Evolutionary conservation across 2,329 filamentous ascomycete species (phyloP).

Genomic region (Fusarium temperatum): DNA sequence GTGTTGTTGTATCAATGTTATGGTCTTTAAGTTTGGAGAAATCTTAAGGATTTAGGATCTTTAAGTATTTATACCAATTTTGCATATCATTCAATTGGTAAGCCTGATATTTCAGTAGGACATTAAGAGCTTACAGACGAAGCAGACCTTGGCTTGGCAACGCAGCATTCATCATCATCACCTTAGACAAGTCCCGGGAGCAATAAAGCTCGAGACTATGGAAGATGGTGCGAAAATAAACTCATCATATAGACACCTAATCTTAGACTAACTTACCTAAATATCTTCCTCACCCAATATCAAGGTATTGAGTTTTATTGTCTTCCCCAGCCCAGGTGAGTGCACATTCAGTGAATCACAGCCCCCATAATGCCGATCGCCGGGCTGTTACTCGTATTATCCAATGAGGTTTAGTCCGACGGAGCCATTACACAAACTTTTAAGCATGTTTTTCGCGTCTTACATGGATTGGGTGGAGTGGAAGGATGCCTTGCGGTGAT

Average conservation of each 20-base stretch:
- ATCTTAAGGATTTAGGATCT: rapidly evolving
- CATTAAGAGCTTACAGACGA: neutral
- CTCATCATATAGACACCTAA: no score
- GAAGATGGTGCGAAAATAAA: no score
- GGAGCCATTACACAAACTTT: neutral
- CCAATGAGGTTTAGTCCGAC: neutral
- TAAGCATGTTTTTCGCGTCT: neutral
- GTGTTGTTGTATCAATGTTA: rapidly evolving
- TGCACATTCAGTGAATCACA: neutral
- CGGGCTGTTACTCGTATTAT: rapidly evolving
- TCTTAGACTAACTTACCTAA: no score
- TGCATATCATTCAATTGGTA: neutral
- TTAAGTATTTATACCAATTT: neutral
- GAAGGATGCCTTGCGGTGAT: neutral
- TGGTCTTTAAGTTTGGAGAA: neutral
- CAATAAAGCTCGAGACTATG: no score
- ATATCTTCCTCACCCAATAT: rapidly evolving
- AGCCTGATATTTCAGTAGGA: rapidly evolving
- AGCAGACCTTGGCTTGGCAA: neutral
- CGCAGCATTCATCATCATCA: neutral
- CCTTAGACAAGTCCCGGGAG: neutral
- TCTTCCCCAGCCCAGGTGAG: no score
- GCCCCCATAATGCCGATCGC: neutral
- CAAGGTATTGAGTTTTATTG: no score
- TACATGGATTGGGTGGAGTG: neutral